These are phyloP conservation scores for Suhomyces bolitotheri DNA, from an alignment of 1,139 yeast genomes.

Conservation along the genomic window DNA sequence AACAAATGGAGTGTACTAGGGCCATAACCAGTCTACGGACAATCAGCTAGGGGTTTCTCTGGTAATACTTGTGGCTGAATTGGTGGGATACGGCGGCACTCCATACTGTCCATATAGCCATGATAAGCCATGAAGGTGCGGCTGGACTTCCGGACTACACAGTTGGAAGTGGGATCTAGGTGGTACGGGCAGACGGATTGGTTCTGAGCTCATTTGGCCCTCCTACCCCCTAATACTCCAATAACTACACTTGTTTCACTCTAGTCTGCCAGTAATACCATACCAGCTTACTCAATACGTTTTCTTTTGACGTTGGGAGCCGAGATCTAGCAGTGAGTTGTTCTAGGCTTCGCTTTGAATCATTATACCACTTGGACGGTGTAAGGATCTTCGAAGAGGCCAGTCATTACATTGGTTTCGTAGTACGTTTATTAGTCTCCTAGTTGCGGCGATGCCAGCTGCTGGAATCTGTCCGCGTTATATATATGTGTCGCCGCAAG, in stretches of 20 bases:
- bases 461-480: slow-evolving; percentile 1
- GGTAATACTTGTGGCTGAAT: too few relatives aligned
- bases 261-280: slow-evolving; percentile 25
- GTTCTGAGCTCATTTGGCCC: too few relatives aligned
- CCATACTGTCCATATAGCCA: too few relatives aligned
- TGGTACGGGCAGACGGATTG: too few relatives aligned
- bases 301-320: slow-evolving; percentile 18
- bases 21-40: too few relatives aligned
- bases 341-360: slow-evolving; percentile 75
- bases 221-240: too few relatives aligned
- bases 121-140: too few relatives aligned
- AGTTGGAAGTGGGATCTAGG: too few relatives aligned
- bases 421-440: slow-evolving; percentile 7
- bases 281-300: slow-evolving; percentile 22
- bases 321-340: slow-evolving; percentile 29
- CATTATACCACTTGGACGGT: slow-evolving; percentile 54
- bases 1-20: too few relatives aligned
- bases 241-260: slow-evolving; percentile 25
- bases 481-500: slow-evolving; percentile 1
- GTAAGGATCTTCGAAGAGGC: slow-evolving; percentile 72
- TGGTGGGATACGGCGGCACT: too few relatives aligned
- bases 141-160: too few relatives aligned
- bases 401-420: slow-evolving; percentile 19
- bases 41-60: too few relatives aligned
- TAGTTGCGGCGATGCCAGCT: slow-evolving; percentile 2